Conservation (phyloP, 371 early-diverging fungal genomes). For the Blakeslea trispora region DNA sequence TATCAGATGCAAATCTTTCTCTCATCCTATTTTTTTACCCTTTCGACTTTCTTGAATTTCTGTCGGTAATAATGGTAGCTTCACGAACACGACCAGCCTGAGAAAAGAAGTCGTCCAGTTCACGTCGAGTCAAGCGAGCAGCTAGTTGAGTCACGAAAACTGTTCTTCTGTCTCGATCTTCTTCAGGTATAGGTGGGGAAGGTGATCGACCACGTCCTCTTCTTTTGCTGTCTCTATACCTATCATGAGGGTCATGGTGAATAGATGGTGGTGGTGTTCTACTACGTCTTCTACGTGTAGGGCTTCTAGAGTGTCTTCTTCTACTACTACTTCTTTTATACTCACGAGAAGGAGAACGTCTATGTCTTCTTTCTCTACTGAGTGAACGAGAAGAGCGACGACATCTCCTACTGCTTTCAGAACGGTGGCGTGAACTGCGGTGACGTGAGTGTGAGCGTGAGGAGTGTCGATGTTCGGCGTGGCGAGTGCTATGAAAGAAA, state of each 20-base stretch:
- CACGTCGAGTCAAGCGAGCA: conserved; percentile 73
- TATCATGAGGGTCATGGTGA: conserved; percentile 39
- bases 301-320: conserved; percentile 34
- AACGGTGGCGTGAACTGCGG: conserved; percentile 14
- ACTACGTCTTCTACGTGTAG: conserved; percentile 37
- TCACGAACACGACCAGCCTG: conserved; percentile 87
- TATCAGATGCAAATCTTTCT: background rate
- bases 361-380: conserved; percentile 35
- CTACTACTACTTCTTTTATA: conserved; percentile 32
- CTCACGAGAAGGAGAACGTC: conserved; percentile 30
- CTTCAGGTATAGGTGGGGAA: conserved; percentile 71
- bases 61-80: conserved; percentile 86
- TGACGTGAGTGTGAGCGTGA: conserved; percentile 54
- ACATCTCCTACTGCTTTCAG: conserved; percentile 30
- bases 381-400: conserved; percentile 45
- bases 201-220: conserved; percentile 61
- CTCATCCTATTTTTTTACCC: conserved; percentile 81
- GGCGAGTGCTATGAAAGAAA: conserved; percentile 21
- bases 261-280: conserved; percentile 27
- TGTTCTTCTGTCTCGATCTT: conserved; percentile 87
- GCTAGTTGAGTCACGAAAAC: conserved; percentile 95
- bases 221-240: conserved; percentile 16
- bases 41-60: conserved; percentile 87
- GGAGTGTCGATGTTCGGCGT: conserved; percentile 35
- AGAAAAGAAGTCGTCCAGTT: conserved; percentile 88